Conservation (phyloP, 805 yeast genomes). For the Myxozyma geophila region DNA sequence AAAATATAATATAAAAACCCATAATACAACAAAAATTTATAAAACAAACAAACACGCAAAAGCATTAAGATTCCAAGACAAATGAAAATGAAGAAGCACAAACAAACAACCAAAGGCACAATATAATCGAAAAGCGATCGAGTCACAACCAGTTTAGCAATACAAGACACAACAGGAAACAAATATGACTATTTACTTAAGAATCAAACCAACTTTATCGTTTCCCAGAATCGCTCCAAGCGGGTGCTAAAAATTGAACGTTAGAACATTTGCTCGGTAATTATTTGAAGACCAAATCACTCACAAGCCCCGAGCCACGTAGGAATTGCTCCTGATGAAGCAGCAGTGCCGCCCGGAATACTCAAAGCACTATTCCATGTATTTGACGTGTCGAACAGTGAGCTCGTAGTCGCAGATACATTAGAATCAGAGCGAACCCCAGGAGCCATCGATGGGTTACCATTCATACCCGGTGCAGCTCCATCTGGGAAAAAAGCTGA, state of each 20-base stretch:
- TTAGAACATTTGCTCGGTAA: not conserved
- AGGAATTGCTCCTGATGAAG: constrained; percentile 6
- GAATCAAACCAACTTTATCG: not conserved
- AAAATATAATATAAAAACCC: constrained; percentile 5
- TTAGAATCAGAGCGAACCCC: constrained; percentile 1
- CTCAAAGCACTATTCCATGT: constrained; percentile 32
- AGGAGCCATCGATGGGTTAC: constrained; percentile 2
- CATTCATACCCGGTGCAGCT: not conserved
- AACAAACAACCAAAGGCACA: not conserved
- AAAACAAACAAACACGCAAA: not conserved
- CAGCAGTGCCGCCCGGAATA: constrained; percentile 13
- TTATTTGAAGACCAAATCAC: not conserved
- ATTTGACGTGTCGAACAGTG: constrained; percentile 15
- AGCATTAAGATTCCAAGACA: not conserved
- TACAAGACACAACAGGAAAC: not conserved
- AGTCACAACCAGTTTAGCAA: not conserved
- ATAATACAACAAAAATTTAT: constrained; percentile 11
- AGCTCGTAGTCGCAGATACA: constrained; percentile 1
- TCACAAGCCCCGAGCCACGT: constrained; percentile 12
- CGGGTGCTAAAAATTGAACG: not conserved
- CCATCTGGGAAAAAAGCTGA: constrained; percentile 30
- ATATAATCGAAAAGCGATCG: not conserved
- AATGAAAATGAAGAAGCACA: not conserved
- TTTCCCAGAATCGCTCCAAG: constrained; percentile 16
- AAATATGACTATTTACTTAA: not conserved